phyloP scores from a whole-genome alignment of 2,329 filamentous ascomycete species.

The Xylaria sp. region DNA sequence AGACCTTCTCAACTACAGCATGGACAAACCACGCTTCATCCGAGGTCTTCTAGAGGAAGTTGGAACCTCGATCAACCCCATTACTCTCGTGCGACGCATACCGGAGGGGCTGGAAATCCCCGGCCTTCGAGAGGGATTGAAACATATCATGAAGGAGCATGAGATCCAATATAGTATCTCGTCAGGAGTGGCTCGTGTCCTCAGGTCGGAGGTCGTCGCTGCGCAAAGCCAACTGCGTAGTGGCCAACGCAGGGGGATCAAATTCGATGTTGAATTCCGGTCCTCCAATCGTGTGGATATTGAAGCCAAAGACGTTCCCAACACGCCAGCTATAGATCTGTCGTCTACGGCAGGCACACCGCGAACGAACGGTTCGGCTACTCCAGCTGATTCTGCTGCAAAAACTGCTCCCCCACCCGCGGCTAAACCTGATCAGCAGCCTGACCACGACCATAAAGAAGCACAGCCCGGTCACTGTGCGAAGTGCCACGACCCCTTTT shows the following conservation, averaged over 20 bases:
- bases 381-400: slow-evolving; percentile 22
- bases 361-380: slow-evolving; percentile 32
- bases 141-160: slow-evolving; percentile 91
- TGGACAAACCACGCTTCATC: slow-evolving; percentile 97
- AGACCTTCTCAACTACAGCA: slow-evolving; percentile 90
- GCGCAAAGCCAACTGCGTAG: slow-evolving; percentile 81
- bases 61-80: slow-evolving; percentile 90
- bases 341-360: slow-evolving; percentile 29
- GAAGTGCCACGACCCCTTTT: slow-evolving; percentile 61
- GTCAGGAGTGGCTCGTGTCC: slow-evolving; percentile 83
- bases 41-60: slow-evolving; percentile 90
- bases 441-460: slow-evolving; percentile 40
- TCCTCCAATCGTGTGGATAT: slow-evolving; percentile 50
- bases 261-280: slow-evolving; percentile 75
- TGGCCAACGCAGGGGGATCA: slow-evolving; percentile 84
- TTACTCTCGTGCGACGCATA: slow-evolving; percentile 86
- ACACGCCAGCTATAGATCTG: slow-evolving; percentile 28
- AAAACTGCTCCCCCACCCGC: not conserved
- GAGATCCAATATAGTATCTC: slow-evolving; percentile 95
- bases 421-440: slow-evolving; percentile 36
- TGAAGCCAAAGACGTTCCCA: slow-evolving; percentile 47
- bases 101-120: slow-evolving; percentile 93
- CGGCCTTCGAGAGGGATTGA: slow-evolving; percentile 84
- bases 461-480: slow-evolving; percentile 63
- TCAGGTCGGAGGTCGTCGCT: slow-evolving; percentile 83